phyloP scores from a whole-genome alignment of 768 basidiomycete genomes.

The Termitomyces sp. region DNA sequence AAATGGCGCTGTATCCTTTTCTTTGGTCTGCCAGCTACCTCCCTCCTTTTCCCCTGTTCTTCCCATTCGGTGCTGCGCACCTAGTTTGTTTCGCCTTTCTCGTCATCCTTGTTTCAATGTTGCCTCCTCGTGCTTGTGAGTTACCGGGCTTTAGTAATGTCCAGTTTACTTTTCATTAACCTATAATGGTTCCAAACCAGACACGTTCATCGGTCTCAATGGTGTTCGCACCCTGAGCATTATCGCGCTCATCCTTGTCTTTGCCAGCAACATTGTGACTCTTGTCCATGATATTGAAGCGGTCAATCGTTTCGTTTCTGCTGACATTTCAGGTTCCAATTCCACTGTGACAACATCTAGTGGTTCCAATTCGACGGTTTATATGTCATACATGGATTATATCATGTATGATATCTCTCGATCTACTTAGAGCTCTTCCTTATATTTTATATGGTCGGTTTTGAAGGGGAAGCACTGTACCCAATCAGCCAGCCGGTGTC shows the following conservation, averaged over 20 bases:
- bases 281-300: conserved; percentile 72
- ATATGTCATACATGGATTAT: conserved; percentile 63
- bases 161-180: neutral
- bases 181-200: conserved; percentile 18
- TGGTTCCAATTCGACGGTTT: conserved; percentile 16
- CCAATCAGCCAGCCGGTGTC: conserved; percentile 84
- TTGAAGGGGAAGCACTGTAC: conserved; percentile 70
- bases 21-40: neutral
- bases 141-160: neutral
- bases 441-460: conserved; percentile 3
- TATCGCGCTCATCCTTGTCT: conserved; percentile 72
- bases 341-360: conserved; percentile 5
- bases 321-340: conserved; percentile 26
- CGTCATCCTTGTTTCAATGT: conserved; percentile 9
- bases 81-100: conserved; percentile 12
- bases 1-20: neutral
- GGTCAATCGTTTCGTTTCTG: conserved; percentile 59
- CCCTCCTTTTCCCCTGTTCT: conserved; percentile 12
- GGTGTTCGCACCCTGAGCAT: conserved; percentile 74
- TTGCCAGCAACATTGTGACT: conserved; percentile 73
- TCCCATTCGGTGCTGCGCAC: conserved; percentile 17
- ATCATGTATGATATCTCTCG: conserved; percentile 49
- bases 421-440: neutral
- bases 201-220: conserved; percentile 76
- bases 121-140: conserved; percentile 21